Evolutionary conservation across 148 eudicot genomes (phyloP).

Genomic region (Vaccinium corymbosum): DNA sequence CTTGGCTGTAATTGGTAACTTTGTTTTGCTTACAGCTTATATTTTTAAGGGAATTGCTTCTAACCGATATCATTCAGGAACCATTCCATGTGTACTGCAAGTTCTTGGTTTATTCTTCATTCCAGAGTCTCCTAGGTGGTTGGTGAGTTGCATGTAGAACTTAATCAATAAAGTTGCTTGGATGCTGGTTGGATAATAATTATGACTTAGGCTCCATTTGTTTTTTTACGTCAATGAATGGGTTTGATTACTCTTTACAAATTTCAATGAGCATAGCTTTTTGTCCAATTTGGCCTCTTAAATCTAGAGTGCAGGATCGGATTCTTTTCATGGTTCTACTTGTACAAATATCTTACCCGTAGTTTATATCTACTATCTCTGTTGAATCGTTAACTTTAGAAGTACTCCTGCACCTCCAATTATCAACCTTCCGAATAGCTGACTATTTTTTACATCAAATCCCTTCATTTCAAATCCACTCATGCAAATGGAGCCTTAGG

Average conservation of each 20-base stretch:
- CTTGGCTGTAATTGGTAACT: slow-evolving; percentile 55
- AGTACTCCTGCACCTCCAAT: neutral
- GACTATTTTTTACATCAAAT: neutral
- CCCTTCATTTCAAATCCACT: neutral
- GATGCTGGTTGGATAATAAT: neutral
- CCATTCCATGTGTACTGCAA: slow-evolving; percentile 53
- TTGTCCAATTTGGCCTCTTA: neutral
- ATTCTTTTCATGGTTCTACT: neutral
- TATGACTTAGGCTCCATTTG: neutral
- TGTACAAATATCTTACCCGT: neutral
- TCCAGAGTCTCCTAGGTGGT: slow-evolving; percentile 84
- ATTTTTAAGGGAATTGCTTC: slow-evolving; percentile 9
- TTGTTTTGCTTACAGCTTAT: neutral
- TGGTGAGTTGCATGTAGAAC: slow-evolving; percentile 40
- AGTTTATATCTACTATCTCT: neutral
- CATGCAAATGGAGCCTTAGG: neutral
- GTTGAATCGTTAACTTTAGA: neutral
- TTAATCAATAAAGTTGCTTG: neutral
- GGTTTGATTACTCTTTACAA: neutral
- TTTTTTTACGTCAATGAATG: neutral
- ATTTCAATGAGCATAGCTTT: slow-evolving; percentile 1
- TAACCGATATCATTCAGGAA: slow-evolving; percentile 38
- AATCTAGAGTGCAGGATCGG: neutral
- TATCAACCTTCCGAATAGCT: neutral
- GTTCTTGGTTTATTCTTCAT: slow-evolving; percentile 58